Evolutionary conservation across 1,139 yeast species (phyloP).

Genomic region (Zygoascus hellenicus): DNA sequence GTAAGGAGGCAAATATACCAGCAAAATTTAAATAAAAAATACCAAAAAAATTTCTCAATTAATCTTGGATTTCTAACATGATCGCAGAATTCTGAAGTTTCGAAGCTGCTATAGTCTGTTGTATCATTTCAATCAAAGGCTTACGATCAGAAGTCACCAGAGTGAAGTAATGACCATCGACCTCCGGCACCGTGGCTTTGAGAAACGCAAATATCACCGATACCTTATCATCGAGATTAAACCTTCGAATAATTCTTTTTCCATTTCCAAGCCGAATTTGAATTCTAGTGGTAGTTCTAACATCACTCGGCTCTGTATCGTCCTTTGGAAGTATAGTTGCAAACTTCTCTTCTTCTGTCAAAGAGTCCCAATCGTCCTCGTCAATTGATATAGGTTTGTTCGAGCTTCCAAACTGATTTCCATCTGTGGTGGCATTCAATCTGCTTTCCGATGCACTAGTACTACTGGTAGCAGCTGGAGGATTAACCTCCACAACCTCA

Average conservation of each 20-base stretch:
- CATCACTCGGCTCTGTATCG: constrained; percentile 53
- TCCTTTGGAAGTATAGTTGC: constrained; percentile 45
- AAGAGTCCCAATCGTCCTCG: constrained; percentile 11
- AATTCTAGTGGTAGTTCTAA: constrained; percentile 61
- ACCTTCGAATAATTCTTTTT: constrained; percentile 69
- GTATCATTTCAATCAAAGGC: constrained; percentile 56
- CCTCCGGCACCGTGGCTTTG: constrained; percentile 48
- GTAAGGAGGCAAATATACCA: no score
- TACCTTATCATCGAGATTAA: constrained; percentile 53
- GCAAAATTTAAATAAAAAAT: no score
- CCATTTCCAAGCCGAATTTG: constrained; percentile 90
- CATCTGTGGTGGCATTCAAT: neutral
- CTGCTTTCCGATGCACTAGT: neutral
- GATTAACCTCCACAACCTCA: constrained; percentile 17
- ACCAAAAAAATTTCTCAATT: neutral
- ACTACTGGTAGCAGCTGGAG: neutral
- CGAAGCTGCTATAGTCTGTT: constrained; percentile 61
- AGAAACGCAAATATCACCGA: constrained; percentile 54
- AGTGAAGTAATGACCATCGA: constrained; percentile 49
- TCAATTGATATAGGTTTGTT: neutral
- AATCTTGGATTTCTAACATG: constrained; percentile 51
- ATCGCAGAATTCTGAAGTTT: constrained; percentile 79
- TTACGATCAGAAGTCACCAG: constrained; percentile 58
- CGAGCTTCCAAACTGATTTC: neutral
- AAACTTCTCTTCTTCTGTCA: constrained; percentile 35